These are phyloP conservation scores for Falciphora oryzae DNA, from an alignment of 2,329 filamentous ascomycete genomes.

Conservation along the genomic window DNA sequence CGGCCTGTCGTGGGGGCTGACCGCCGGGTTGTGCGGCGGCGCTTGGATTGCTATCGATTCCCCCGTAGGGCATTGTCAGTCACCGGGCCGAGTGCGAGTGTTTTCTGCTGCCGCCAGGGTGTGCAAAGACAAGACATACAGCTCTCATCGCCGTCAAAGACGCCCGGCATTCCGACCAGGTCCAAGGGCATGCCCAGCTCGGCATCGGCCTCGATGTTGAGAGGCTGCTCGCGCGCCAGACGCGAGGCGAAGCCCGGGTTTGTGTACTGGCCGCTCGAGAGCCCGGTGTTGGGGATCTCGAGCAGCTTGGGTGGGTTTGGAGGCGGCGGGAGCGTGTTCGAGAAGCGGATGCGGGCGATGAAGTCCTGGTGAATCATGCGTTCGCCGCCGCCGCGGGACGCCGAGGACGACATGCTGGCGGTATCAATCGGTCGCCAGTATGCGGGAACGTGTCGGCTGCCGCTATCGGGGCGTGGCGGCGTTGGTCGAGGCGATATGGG, in stretches of 20 bases:
- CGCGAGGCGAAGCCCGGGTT: slow-evolving; percentile 85
- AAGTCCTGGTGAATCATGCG: slow-evolving; percentile 85
- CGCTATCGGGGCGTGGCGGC: neutral
- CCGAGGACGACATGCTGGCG: slow-evolving; percentile 34
- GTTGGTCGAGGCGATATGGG: neutral
- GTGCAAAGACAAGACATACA: slow-evolving; percentile 52
- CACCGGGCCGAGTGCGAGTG: no score
- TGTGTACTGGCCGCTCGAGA: slow-evolving; percentile 82
- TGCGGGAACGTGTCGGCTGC: neutral
- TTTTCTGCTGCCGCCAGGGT: neutral
- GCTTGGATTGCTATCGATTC: slow-evolving; percentile 67
- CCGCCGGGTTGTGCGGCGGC: slow-evolving; percentile 59
- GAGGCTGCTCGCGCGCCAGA: slow-evolving; percentile 81
- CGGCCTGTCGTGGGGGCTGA: slow-evolving; percentile 78
- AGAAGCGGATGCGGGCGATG: slow-evolving; percentile 91
- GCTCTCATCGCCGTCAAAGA: slow-evolving; percentile 92
- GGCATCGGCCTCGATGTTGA: slow-evolving; percentile 96
- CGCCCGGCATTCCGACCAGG: slow-evolving; percentile 85
- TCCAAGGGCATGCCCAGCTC: slow-evolving; percentile 98
- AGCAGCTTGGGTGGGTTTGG: slow-evolving; percentile 94
- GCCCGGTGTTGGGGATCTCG: slow-evolving; percentile 89
- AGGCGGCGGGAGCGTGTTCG: slow-evolving; percentile 90
- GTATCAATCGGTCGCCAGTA: neutral
- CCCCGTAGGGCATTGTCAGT: neutral
- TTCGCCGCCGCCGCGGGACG: slow-evolving; percentile 41